Evolutionary conservation across 1,284 basidiomycete species (phyloP).

Genomic region (Ustanciosporium gigantosporum): DNA sequence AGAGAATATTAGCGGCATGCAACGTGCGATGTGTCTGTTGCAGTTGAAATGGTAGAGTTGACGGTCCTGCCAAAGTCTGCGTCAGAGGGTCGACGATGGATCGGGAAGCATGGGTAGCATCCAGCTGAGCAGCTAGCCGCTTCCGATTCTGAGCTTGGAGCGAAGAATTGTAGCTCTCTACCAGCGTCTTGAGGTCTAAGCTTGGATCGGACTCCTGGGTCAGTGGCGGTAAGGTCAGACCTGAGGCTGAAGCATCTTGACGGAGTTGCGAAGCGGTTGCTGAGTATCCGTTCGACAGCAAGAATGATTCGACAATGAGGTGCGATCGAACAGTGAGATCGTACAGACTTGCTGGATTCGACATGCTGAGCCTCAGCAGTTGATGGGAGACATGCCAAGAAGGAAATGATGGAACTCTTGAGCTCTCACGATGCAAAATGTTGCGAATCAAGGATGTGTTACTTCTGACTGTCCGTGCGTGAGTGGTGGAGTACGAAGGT

Average conservation of each 20-base stretch:
- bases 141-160: constrained; percentile 14
- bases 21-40: constrained; percentile 26
- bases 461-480: no score
- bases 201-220: neutral
- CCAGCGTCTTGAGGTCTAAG: constrained; percentile 28
- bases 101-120: constrained; percentile 8
- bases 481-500: no score
- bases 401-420: no score
- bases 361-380: no score
- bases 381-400: no score
- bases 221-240: constrained; percentile 3
- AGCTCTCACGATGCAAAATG: no score
- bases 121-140: constrained; percentile 4
- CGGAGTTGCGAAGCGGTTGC: constrained; percentile 21
- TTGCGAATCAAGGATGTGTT: no score
- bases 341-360: constrained; percentile 1
- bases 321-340: constrained; percentile 25
- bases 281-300: constrained; percentile 25
- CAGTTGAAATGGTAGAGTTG: constrained; percentile 18
- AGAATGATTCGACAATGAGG: constrained; percentile 35
- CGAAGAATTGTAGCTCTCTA: constrained; percentile 32
- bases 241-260: constrained; percentile 10
- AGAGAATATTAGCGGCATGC: constrained; percentile 53
- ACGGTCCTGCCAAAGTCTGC: constrained; percentile 13
- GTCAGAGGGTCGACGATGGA: constrained; percentile 22